Conservation (phyloP, 1,284 basidiomycete genomes). For the Cyathus pygmaeus region DNA sequence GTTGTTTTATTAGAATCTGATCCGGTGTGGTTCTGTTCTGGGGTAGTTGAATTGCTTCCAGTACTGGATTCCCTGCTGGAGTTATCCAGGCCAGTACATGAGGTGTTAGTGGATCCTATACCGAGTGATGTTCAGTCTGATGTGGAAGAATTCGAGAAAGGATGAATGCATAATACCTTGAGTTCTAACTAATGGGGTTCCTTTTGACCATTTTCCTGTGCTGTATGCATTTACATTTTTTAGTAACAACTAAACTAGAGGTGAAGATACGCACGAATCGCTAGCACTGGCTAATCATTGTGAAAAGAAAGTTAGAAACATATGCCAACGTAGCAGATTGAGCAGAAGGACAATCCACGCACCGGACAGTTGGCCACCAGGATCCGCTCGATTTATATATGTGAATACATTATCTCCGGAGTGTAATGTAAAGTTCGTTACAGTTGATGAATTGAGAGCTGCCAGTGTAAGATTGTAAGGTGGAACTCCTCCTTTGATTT, state of each 20-base stretch:
- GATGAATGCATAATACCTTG: slow-evolving; percentile 11
- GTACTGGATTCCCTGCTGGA: background rate
- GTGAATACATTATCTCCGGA: slow-evolving; percentile 49
- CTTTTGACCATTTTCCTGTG: slow-evolving; percentile 36
- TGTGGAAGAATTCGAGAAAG: background rate
- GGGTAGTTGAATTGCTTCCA: background rate
- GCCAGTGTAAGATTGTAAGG: slow-evolving; percentile 57
- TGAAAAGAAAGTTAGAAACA: background rate
- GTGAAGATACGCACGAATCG: slow-evolving; percentile 41
- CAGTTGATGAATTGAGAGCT: slow-evolving; percentile 42
- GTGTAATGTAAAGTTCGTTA: slow-evolving; percentile 55
- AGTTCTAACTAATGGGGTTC: slow-evolving; percentile 34
- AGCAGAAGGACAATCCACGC: slow-evolving; percentile 17
- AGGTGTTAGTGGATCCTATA: background rate
- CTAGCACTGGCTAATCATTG: slow-evolving; percentile 40
- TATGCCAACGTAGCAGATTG: background rate
- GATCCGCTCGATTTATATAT: slow-evolving; percentile 56
- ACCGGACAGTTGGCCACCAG: slow-evolving; percentile 51
- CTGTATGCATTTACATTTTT: slow-evolving; percentile 10
- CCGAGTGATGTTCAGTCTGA: background rate
- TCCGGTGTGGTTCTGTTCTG: background rate
- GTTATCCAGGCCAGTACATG: background rate
- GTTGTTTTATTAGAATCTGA: background rate
- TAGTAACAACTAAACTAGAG: background rate
- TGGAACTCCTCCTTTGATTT: slow-evolving; percentile 50